Conservation (phyloP, 345 rosid genomes). For the Pugionium dolabratum region DNA sequence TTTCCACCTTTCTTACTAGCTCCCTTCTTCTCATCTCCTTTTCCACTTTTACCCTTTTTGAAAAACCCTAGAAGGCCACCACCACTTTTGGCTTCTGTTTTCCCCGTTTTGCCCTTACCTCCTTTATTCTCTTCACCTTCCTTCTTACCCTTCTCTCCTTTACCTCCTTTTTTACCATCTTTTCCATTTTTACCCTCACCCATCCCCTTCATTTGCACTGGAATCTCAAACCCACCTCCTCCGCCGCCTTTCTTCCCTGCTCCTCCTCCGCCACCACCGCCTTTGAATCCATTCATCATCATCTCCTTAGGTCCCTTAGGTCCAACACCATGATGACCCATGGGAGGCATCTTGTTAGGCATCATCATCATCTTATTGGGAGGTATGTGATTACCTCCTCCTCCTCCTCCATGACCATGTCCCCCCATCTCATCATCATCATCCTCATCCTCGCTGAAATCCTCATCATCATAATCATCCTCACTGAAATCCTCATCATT, state of each 20-base stretch:
- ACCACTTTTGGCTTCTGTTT: constrained; percentile 42
- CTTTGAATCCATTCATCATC: constrained; percentile 54
- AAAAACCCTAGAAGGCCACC: constrained; percentile 46
- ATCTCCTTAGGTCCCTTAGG: constrained; percentile 47
- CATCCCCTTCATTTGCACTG: constrained; percentile 54
- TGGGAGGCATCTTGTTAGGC: constrained; percentile 41
- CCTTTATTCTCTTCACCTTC: constrained; percentile 46
- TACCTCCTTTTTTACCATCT: constrained; percentile 44
- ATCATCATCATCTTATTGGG: constrained; percentile 46
- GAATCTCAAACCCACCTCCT: constrained; percentile 51
- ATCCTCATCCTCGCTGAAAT: constrained; percentile 48
- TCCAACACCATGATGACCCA: constrained; percentile 46
- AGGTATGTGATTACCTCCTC: constrained; percentile 48
- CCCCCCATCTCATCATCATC: constrained; percentile 50
- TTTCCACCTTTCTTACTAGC: constrained; percentile 41
- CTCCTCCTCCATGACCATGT: constrained; percentile 49
- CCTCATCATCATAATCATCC: constrained; percentile 50
- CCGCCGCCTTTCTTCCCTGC: constrained; percentile 46
- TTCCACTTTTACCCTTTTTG: constrained; percentile 54
- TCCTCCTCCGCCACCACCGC: constrained; percentile 36
- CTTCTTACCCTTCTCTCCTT: constrained; percentile 44
- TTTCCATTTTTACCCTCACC: constrained; percentile 46
- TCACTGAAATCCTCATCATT: constrained; percentile 48
- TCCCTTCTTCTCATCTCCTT: constrained; percentile 33
- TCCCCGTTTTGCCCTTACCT: constrained; percentile 47